Evolutionary conservation across 179 eudicot species (phyloP).

Genomic region (Beta corolliflora): DNA sequence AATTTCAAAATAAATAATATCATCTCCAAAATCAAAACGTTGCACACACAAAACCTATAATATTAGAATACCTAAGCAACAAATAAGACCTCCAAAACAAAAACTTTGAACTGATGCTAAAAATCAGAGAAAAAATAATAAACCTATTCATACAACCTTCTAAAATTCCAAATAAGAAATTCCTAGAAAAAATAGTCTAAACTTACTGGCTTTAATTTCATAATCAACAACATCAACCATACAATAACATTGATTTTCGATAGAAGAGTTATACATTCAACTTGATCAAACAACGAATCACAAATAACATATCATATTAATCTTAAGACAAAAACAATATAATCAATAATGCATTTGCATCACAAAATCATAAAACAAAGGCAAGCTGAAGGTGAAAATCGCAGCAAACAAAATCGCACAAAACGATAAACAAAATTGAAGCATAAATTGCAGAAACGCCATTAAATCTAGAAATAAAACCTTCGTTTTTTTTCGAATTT

Average conservation of each 20-base stretch:
- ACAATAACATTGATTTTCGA: neutral
- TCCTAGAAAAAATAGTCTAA: neutral
- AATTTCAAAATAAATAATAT: neutral
- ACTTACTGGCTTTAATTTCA: neutral
- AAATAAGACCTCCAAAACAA: neutral
- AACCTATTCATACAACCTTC: no score
- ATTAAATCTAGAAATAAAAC: neutral
- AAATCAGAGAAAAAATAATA: no score
- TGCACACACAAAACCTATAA: neutral
- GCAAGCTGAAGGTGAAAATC: neutral
- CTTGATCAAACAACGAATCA: neutral
- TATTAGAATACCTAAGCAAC: neutral
- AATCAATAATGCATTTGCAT: neutral
- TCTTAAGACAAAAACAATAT: no score
- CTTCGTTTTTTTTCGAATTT: no score
- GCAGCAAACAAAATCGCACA: neutral
- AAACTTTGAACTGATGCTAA: no score
- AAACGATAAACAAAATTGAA: neutral
- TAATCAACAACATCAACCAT: neutral
- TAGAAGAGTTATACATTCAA: neutral
- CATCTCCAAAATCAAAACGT: neutral
- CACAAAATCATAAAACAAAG: neutral
- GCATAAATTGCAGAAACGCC: neutral
- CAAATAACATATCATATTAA: no score
- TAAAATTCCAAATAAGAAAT: no score